Conservation (phyloP, 345 rosid genomes). For the Chamaenerion angustifolium region DNA sequence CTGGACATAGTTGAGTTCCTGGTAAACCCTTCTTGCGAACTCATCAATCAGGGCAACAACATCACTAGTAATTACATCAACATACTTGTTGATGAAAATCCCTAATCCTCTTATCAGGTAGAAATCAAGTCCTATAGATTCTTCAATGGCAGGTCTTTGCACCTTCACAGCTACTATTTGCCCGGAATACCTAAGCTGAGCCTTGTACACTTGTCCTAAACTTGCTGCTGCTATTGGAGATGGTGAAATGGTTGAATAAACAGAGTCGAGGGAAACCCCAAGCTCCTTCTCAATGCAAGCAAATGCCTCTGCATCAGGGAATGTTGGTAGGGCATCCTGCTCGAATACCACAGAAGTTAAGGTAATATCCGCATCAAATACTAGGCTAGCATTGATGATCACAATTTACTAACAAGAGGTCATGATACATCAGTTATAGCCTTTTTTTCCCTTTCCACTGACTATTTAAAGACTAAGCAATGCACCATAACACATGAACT, state of each 20-base stretch:
- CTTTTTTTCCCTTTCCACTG: not conserved
- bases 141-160: conserved; percentile 86
- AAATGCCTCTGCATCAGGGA: conserved; percentile 89
- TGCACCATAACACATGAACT: too few relatives aligned
- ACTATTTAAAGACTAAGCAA: too few relatives aligned
- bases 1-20: conserved; percentile 92
- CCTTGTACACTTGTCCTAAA: conserved; percentile 95
- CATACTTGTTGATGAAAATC: conserved; percentile 58
- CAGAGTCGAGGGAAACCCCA: conserved; percentile 53
- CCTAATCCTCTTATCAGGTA: conserved; percentile 79
- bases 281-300: conserved; percentile 80
- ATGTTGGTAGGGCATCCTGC: conserved; percentile 93
- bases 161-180: conserved; percentile 87
- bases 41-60: conserved; percentile 80
- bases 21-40: conserved; percentile 84
- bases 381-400: not conserved
- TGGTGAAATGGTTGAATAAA: conserved; percentile 57
- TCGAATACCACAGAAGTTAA: not conserved
- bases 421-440: not conserved
- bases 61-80: conserved; percentile 61
- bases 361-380: not conserved
- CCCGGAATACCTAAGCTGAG: conserved; percentile 61
- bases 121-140: conserved; percentile 85
- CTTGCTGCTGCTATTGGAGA: conserved; percentile 96
- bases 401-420: not conserved